phyloP scores from a whole-genome alignment of 2,329 filamentous ascomycete genomes.

The Colletotrichum endophyticum region DNA sequence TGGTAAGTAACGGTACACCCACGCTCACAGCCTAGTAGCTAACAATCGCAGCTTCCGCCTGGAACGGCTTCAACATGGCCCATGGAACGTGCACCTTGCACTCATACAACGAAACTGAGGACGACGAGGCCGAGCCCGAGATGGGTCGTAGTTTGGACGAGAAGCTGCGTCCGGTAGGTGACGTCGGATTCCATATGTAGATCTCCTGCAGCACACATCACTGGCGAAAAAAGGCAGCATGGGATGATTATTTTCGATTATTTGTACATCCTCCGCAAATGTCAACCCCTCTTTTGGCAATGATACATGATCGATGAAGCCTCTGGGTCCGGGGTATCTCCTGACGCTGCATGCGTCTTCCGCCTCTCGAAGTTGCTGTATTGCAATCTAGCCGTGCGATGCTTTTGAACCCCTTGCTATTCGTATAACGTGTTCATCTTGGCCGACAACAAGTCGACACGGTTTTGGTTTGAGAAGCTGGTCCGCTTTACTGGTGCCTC shows the following conservation, averaged over 20 bases:
- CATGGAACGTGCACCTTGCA: conserved; percentile 80
- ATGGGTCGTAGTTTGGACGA: conserved; percentile 68
- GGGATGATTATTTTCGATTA: conserved; percentile 19
- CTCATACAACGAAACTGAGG: conserved; percentile 72
- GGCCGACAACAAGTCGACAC: background rate
- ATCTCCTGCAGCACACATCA: background rate
- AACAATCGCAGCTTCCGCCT: conserved; percentile 69
- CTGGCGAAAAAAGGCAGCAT: background rate
- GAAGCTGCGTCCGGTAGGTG: conserved; percentile 48
- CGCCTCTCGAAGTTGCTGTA: background rate
- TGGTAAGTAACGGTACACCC: conserved; percentile 44
- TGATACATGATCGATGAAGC: conserved; percentile 20
- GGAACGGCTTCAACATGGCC: conserved; percentile 78
- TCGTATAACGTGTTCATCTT: conserved; percentile 13
- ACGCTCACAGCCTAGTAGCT: background rate
- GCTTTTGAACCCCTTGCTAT: conserved; percentile 3
- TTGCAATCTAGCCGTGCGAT: conserved; percentile 9
- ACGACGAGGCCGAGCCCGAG: conserved; percentile 66
- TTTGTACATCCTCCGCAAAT: conserved; percentile 18
- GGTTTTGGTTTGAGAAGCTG: background rate
- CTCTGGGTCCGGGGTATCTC: conserved; percentile 18
- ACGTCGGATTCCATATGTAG: background rate
- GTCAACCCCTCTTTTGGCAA: conserved; percentile 19
- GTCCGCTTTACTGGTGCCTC: background rate
- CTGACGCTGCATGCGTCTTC: background rate